Conservation (phyloP, 1,284 basidiomycete species). For the Leccinum cinnamomeum region DNA sequence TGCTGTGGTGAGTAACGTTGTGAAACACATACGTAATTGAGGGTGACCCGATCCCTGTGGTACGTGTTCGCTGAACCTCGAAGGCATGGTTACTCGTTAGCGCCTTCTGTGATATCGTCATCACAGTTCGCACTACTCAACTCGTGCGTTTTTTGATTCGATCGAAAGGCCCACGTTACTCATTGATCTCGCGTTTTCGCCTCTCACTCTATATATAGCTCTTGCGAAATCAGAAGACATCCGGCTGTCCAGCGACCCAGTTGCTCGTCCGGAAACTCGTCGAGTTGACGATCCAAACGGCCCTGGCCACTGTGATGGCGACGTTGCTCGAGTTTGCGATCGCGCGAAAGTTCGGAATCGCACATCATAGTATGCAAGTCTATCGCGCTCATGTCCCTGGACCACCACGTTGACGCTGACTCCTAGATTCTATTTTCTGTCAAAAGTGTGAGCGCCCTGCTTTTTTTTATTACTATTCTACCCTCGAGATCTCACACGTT, state of each 20-base stretch:
- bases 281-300: conserved; percentile 19
- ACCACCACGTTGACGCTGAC: background rate
- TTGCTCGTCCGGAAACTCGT: conserved; percentile 12
- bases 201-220: background rate
- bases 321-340: conserved; percentile 13
- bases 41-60: background rate
- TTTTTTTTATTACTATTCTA: background rate
- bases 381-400: background rate
- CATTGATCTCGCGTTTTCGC: background rate
- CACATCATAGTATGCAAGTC: conserved; percentile 11
- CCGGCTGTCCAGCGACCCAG: conserved; percentile 4
- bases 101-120: conserved; percentile 3
- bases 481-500: background rate
- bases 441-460: background rate
- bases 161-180: background rate
- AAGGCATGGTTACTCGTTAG: conserved; percentile 7
- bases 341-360: conserved; percentile 5
- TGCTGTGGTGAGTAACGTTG: conserved; percentile 1
- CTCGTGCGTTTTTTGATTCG: background rate
- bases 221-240: background rate
- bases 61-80: background rate
- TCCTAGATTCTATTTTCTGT: conserved; percentile 5
- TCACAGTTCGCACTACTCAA: conserved; percentile 1
- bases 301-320: conserved; percentile 11
- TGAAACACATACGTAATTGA: background rate